Conservation (phyloP, 768 basidiomycete genomes). For the Postia placenta region DNA sequence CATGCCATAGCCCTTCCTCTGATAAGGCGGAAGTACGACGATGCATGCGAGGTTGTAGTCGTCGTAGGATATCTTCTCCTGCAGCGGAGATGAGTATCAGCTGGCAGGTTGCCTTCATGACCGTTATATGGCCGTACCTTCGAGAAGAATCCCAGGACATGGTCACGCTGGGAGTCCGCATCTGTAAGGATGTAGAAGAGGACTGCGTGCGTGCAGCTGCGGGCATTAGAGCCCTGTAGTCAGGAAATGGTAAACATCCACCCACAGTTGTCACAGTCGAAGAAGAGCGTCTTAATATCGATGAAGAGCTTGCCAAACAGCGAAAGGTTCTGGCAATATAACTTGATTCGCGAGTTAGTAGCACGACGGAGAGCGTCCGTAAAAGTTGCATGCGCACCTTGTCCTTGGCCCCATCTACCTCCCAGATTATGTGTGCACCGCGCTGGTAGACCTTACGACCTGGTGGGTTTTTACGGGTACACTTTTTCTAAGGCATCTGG, state of each 20-base stretch:
- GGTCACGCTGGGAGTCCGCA: constrained; percentile 69
- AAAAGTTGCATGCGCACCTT: constrained; percentile 47
- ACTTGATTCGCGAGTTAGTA: constrained; percentile 35
- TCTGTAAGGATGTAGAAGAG: constrained; percentile 92
- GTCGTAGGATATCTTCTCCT: constrained; percentile 95
- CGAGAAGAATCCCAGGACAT: constrained; percentile 73
- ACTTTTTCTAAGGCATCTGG: constrained; percentile 43
- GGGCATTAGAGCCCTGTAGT: not conserved
- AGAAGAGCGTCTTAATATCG: constrained; percentile 93
- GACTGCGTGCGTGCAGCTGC: constrained; percentile 37
- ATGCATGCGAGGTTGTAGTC: constrained; percentile 98
- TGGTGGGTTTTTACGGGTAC: constrained; percentile 68
- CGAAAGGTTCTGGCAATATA: constrained; percentile 94
- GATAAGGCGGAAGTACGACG: constrained; percentile 90
- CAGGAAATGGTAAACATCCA: not conserved
- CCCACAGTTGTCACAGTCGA: constrained; percentile 83
- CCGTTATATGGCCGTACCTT: constrained; percentile 35
- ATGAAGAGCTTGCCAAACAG: constrained; percentile 99
- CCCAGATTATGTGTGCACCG: constrained; percentile 89
- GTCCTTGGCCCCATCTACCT: constrained; percentile 83
- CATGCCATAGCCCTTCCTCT: constrained; percentile 86
- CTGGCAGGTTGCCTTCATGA: not conserved
- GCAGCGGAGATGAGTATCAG: constrained; percentile 6
- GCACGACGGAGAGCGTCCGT: not conserved
- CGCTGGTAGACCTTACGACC: constrained; percentile 87